These are phyloP conservation scores for Psilocybe sp. DNA, from an alignment of 768 basidiomycete species.

Conservation along the genomic window DNA sequence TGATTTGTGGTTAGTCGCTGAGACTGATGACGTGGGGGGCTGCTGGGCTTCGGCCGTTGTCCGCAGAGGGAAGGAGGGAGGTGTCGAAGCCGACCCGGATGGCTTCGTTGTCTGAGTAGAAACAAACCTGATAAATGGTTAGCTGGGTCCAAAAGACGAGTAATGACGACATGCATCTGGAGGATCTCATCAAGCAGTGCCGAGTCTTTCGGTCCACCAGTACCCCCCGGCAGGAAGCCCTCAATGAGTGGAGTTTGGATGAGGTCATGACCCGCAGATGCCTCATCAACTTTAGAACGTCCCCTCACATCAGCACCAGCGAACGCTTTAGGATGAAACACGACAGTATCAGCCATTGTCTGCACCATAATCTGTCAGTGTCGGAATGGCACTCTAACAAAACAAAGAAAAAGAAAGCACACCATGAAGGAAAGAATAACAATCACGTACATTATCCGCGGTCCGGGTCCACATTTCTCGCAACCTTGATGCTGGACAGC, in stretches of 20 bases:
- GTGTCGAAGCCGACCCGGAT: conserved; percentile 41
- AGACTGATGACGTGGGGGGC: conserved; percentile 54
- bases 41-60: conserved; percentile 38
- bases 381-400: too few species aligned
- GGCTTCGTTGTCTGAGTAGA: conserved; percentile 61
- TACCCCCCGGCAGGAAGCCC: conserved; percentile 48
- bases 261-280: conserved; percentile 58
- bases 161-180: conserved; percentile 46
- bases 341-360: conserved; percentile 64
- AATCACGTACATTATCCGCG: conserved; percentile 63
- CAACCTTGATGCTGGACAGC: conserved; percentile 52
- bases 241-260: conserved; percentile 60
- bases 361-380: too few species aligned
- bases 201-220: conserved; percentile 40
- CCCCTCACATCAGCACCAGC: conserved; percentile 57
- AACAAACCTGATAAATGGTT: conserved; percentile 62
- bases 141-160: too few species aligned
- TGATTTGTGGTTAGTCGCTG: conserved; percentile 33
- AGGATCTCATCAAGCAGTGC: conserved; percentile 73
- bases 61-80: conserved; percentile 55
- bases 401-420: background rate
- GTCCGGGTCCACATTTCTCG: conserved; percentile 37
- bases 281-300: conserved; percentile 26
- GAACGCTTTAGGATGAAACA: conserved; percentile 76
- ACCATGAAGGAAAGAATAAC: background rate